Conservation (phyloP, 192 early-diverging fungal genomes). For the Entomortierella lignicola region DNA sequence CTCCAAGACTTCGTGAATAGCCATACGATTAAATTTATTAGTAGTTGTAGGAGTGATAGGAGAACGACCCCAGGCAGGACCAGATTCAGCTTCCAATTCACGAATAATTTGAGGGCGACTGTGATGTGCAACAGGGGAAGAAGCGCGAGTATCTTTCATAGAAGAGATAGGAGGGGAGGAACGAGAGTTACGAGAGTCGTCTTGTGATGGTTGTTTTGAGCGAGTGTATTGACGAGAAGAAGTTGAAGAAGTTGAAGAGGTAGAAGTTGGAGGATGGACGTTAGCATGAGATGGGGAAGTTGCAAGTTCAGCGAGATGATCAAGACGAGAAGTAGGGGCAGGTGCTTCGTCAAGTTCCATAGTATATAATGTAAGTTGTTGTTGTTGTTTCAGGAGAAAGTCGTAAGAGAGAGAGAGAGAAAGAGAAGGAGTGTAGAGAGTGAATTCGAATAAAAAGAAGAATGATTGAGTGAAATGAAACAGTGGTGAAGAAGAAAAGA, state of each 20-base stretch:
- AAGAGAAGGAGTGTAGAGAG: not conserved
- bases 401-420: not conserved
- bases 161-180: slow-evolving; percentile 5
- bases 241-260: slow-evolving; percentile 14
- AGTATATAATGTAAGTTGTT: not conserved
- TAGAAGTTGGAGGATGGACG: slow-evolving; percentile 12
- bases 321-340: slow-evolving; percentile 43
- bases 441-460: not conserved
- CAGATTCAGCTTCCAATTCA: slow-evolving; percentile 38
- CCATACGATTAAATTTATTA: slow-evolving; percentile 50
- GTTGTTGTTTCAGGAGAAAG: too few relatives aligned
- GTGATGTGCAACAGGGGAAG: slow-evolving; percentile 11
- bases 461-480: not conserved
- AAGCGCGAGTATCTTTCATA: slow-evolving; percentile 15
- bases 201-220: slow-evolving; percentile 11
- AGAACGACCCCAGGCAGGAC: slow-evolving; percentile 23
- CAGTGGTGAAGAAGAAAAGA: not conserved
- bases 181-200: slow-evolving; percentile 9
- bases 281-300: slow-evolving; percentile 44
- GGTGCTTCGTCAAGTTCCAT: slow-evolving; percentile 52
- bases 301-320: slow-evolving; percentile 50
- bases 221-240: slow-evolving; percentile 12
- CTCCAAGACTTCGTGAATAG: slow-evolving; percentile 51
- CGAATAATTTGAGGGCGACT: slow-evolving; percentile 25
- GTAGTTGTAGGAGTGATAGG: slow-evolving; percentile 51